A percentile compares a stretch with the other conserved stretches of the same genome.
Conservation (phyloP, 306 rosid genomes). For the Boehmeria nivea region DNA sequence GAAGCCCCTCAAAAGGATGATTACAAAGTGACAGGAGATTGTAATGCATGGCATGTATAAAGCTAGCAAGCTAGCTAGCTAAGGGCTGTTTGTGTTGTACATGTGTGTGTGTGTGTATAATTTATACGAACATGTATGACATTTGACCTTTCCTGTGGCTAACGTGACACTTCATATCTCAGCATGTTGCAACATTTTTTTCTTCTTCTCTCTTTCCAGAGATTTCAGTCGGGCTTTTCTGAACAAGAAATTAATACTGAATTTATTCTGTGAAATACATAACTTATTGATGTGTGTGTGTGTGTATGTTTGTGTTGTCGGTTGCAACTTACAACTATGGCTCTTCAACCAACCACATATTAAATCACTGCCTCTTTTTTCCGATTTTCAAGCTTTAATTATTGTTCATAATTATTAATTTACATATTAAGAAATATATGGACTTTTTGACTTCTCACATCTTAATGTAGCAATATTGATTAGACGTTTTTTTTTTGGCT, state of each 20-base stretch:
- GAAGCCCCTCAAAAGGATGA: slow-evolving; percentile 7
- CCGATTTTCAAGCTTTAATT: too few relatives aligned
- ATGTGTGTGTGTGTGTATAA: not conserved
- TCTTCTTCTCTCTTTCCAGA: not conserved
- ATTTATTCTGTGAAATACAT: too few relatives aligned
- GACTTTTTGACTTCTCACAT: too few relatives aligned
- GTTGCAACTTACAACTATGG: too few relatives aligned
- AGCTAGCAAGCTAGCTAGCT: not conserved
- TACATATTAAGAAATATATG: too few relatives aligned
- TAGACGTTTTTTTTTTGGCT: too few relatives aligned
- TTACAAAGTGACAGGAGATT: slow-evolving; percentile 6
- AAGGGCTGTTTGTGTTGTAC: too few relatives aligned
- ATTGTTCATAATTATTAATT: too few relatives aligned
- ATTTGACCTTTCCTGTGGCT: slow-evolving; percentile 6
- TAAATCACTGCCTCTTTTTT: too few relatives aligned
- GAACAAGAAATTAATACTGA: not conserved
- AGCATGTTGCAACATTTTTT: not conserved
- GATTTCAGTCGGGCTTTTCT: slow-evolving; percentile 10
- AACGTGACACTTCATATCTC: slow-evolving; percentile 5
- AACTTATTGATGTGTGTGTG: not conserved
- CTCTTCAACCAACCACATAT: too few relatives aligned
- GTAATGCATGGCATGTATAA: not conserved
- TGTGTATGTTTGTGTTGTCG: not conserved
- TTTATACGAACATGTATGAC: not conserved
- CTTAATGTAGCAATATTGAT: too few relatives aligned